These are phyloP conservation scores for Kokia cookei DNA, from an alignment of 441 rosid genomes.

Conservation along the genomic window DNA sequence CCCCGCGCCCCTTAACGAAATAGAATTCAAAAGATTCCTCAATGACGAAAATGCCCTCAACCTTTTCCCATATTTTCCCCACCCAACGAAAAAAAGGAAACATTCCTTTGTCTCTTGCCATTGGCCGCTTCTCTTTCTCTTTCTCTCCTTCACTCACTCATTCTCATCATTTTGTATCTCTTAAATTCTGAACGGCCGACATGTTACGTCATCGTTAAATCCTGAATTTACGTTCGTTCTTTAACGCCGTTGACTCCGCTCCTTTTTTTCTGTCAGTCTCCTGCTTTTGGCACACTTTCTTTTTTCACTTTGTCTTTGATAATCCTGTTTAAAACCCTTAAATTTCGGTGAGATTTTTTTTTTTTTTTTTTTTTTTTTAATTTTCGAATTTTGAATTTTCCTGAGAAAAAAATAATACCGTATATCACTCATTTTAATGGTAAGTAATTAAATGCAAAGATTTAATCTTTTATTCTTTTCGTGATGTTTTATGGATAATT, in stretches of 20 bases:
- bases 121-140: neutral
- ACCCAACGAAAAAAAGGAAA: neutral
- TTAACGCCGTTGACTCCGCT: constrained; percentile 23
- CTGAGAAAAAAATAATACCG: neutral
- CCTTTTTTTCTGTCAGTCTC: neutral
- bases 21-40: neutral
- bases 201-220: constrained; percentile 5
- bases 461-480: constrained; percentile 6
- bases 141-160: neutral
- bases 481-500: neutral
- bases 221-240: neutral
- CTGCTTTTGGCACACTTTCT: neutral
- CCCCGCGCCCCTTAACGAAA: neutral
- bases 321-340: neutral
- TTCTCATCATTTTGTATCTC: neutral
- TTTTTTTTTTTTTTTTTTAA: constrained; percentile 5
- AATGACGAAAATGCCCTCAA: neutral
- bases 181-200: constrained; percentile 7
- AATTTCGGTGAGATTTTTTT: constrained; percentile 11
- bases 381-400: constrained; percentile 20
- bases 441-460: constrained; percentile 23
- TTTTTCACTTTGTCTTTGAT: neutral
- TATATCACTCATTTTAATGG: constrained; percentile 23
- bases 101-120: neutral
- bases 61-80: neutral